These are phyloP conservation scores for Fusarium camptoceras DNA, from an alignment of 2,329 filamentous ascomycete species.

Conservation along the genomic window DNA sequence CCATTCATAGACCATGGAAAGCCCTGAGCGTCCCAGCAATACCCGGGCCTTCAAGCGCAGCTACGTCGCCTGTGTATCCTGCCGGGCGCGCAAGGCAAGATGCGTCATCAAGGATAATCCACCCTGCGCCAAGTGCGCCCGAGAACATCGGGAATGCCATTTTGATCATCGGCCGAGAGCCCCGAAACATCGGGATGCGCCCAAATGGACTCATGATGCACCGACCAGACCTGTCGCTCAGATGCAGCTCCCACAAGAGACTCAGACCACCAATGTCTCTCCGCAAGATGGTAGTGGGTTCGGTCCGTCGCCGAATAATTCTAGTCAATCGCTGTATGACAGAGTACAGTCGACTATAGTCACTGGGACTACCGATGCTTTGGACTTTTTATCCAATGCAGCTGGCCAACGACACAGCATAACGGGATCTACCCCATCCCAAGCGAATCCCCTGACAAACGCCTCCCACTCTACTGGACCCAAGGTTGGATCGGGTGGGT, in stretches of 20 bases:
- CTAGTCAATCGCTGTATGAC: constrained; percentile 11
- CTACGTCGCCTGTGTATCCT: constrained; percentile 34
- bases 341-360: constrained; percentile 29
- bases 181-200: constrained; percentile 22
- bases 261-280: background rate
- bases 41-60: constrained; percentile 31
- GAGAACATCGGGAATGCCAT: constrained; percentile 31
- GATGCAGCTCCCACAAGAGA: background rate
- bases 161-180: constrained; percentile 26
- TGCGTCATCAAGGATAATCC: constrained; percentile 35
- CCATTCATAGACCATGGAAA: constrained; percentile 11
- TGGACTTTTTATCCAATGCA: constrained; percentile 31
- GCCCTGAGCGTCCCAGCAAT: constrained; percentile 8
- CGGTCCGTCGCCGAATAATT: constrained; percentile 2
- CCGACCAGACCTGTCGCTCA: background rate
- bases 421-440: constrained; percentile 8
- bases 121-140: constrained; percentile 30
- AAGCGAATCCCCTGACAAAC: background rate
- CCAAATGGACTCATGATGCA: constrained; percentile 22
- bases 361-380: constrained; percentile 29
- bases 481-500: constrained; percentile 3
- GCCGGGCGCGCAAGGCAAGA: constrained; percentile 29
- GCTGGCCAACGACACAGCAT: constrained; percentile 22
- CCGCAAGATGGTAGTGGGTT: background rate
- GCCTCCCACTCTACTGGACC: background rate